Base-by-base conservation (phyloP, 805 yeast species). In the Hanseniaspora lindneri region DNA sequence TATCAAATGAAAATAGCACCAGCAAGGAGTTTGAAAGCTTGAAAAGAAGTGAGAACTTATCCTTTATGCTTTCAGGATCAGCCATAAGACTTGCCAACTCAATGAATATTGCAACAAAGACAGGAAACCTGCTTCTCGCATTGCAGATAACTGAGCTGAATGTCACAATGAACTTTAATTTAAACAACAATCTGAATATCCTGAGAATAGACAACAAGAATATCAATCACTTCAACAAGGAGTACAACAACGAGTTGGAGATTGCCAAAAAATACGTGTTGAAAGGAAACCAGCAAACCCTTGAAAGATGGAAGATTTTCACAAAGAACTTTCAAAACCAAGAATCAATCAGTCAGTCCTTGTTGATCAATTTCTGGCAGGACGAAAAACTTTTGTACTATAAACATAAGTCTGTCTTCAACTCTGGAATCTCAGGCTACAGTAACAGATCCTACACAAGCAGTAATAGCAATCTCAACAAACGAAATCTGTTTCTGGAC, bases 41-140 rank as follows among this genome's bases (percentile, higher is more conserved):
- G 75, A 71, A 94, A 55, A 69, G 95, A 57, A 79, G 88, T 53
- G 88, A 85, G 60, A 71, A 95, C 34, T 83, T 86, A 87, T 82
- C 94, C 0, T 88, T 95, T 89, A 83, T 87, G 92, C 73, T 86
- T 52, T 79, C 85, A 41, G 96, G 96, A 2, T 77, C 84, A 1
- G 88, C 94, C 0, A 81, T 85, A 1, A 69, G 96, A 50, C 65
- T 88, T 36, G 92, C 95, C 3, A 94, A 85, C 60, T 92, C 83
- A 60, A 77, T 82, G 76, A 85, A 85, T 3, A 74, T 86, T 56
- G 75, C 85, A 67, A 84, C 83, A 39, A 74, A 76, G 17, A 77
- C 83, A 51, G 71, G 87, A 9, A 74, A 80, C 55, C 76, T 87
- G 5, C 83, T 82, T 58, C 66, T 87, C 49, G 95, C 95, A 0